phyloP scores from a whole-genome alignment of 371 early-diverging fungal species.

The Mortierella sp. region DNA sequence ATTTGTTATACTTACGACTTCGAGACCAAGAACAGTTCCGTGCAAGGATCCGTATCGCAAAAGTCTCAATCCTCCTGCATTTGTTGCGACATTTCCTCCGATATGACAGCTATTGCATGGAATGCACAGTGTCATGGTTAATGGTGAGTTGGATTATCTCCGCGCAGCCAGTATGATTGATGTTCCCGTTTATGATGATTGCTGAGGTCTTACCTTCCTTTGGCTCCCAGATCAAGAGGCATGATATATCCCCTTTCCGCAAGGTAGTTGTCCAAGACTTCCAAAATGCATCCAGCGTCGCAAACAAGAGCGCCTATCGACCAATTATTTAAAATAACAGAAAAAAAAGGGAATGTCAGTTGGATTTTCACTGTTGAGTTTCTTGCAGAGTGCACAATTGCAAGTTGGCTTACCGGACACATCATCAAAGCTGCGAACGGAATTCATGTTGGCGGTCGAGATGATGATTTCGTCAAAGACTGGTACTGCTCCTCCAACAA shows the following conservation, averaged over 20 bases:
- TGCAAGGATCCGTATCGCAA: slow-evolving; percentile 94
- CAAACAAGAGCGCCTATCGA: slow-evolving; percentile 79
- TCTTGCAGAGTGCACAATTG: no score
- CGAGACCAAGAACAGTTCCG: slow-evolving; percentile 90
- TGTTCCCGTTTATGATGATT: background rate
- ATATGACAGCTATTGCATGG: slow-evolving; percentile 79
- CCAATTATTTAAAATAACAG: slow-evolving; percentile 6
- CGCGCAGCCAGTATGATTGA: background rate
- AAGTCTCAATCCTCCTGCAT: slow-evolving; percentile 95
- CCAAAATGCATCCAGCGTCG: slow-evolving; percentile 94
- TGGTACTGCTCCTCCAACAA: slow-evolving; percentile 91
- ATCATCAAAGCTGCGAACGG: slow-evolving; percentile 84
- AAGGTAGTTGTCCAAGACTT: slow-evolving; percentile 84
- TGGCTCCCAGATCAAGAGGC: slow-evolving; percentile 95
- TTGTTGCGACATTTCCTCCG: slow-evolving; percentile 97
- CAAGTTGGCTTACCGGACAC: slow-evolving; percentile 72
- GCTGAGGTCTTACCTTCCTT: slow-evolving; percentile 73
- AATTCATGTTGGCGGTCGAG: slow-evolving; percentile 81
- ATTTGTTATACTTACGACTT: slow-evolving; percentile 67
- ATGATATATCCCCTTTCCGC: slow-evolving; percentile 86
- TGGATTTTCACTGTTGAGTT: background rate
- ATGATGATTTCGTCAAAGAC: slow-evolving; percentile 96
- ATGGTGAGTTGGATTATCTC: background rate
- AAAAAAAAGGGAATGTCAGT: background rate
- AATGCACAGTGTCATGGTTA: background rate